phyloP scores from a whole-genome alignment of 1,284 basidiomycete genomes.

The Tylopilus orsonianus region DNA sequence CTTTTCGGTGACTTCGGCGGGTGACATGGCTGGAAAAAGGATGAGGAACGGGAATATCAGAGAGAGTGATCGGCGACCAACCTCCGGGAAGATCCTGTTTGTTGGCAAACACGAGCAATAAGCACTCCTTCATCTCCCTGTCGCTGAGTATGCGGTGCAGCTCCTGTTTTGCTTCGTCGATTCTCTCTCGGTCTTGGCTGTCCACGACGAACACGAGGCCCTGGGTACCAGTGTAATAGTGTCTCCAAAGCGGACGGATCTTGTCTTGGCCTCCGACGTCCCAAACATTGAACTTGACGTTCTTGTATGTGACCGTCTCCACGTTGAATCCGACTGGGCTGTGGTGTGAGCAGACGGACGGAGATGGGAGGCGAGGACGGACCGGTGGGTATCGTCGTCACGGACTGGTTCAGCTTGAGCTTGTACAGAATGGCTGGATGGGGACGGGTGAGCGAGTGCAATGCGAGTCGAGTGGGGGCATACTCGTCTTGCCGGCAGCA shows the following conservation, averaged over 20 bases:
- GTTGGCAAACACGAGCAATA: constrained; percentile 97
- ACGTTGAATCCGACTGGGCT: constrained; percentile 92
- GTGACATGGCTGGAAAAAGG: constrained; percentile 80
- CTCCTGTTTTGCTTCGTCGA: constrained; percentile 97
- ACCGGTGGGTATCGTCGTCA: constrained; percentile 99
- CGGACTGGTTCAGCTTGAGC: constrained; percentile 97
- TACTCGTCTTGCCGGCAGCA: constrained; percentile 96
- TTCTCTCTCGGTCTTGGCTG: constrained; percentile 88
- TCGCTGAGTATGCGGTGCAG: constrained; percentile 96
- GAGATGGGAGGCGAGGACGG: constrained; percentile 31
- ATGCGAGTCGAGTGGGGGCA: constrained; percentile 28
- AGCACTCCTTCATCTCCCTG: constrained; percentile 97
- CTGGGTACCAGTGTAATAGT: constrained; percentile 99
- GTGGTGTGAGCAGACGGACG: constrained; percentile 17
- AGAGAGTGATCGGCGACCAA: constrained; percentile 39
- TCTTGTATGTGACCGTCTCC: constrained; percentile 99
- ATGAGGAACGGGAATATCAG: constrained; percentile 1
- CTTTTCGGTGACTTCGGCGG: constrained; percentile 98
- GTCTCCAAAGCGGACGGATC: constrained; percentile 97
- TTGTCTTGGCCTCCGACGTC: constrained; percentile 99
- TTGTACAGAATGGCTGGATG: constrained; percentile 94
- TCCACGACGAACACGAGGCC: constrained; percentile 97
- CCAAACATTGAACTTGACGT: constrained; percentile 99
- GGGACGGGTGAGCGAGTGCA: constrained; percentile 16
- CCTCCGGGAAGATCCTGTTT: constrained; percentile 99